Evolutionary conservation across 257 asterid genomes (phyloP).

Genomic region (Primulina tabacum): DNA sequence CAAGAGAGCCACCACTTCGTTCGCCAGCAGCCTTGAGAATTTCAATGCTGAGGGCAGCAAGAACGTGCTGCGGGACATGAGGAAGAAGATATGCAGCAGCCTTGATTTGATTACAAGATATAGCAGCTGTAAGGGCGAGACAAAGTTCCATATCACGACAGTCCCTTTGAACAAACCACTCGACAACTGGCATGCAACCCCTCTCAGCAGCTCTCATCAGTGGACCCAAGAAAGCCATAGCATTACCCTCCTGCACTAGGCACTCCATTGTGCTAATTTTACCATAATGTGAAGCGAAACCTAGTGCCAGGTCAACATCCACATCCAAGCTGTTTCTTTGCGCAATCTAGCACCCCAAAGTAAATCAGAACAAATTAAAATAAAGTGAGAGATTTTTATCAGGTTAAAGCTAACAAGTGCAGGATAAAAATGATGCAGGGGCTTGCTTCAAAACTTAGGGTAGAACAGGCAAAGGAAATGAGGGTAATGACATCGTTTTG

Average conservation of each 20-base stretch:
- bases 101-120: slow-evolving; percentile 85
- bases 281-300: slow-evolving; percentile 92
- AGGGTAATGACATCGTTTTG: slow-evolving; percentile 5
- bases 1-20: slow-evolving; percentile 87
- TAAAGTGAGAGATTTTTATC: too few species aligned
- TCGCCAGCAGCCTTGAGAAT: slow-evolving; percentile 98
- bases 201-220: slow-evolving; percentile 97
- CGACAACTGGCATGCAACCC: slow-evolving; percentile 86
- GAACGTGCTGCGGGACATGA: slow-evolving; percentile 85
- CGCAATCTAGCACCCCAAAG: slow-evolving; percentile 56
- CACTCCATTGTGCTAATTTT: slow-evolving; percentile 96
- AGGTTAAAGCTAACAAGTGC: too few species aligned
- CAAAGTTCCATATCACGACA: slow-evolving; percentile 98
- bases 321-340: slow-evolving; percentile 98
- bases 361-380: neutral
- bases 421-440: neutral
- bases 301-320: slow-evolving; percentile 93
- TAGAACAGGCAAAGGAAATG: neutral
- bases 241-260: slow-evolving; percentile 93
- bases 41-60: slow-evolving; percentile 87
- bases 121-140: slow-evolving; percentile 97
- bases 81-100: slow-evolving; percentile 89
- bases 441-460: neutral
- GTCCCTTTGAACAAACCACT: slow-evolving; percentile 88
- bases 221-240: slow-evolving; percentile 94